phyloP scores from a whole-genome alignment of 331 rosid species.

The Quercus phellos region DNA sequence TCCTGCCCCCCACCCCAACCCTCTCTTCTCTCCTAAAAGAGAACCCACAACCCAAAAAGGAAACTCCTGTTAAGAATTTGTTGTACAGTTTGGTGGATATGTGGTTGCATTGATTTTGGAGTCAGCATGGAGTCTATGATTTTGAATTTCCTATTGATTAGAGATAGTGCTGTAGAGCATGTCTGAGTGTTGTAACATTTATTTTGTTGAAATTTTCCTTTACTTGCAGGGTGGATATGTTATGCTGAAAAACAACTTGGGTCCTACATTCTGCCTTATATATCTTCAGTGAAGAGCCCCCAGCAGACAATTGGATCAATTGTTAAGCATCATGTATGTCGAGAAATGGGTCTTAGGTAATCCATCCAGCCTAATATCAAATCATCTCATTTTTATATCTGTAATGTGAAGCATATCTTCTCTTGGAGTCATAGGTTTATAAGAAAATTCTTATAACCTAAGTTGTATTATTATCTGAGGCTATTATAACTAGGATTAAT shows the following conservation, averaged over 20 bases:
- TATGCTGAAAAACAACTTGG: slow-evolving; percentile 98
- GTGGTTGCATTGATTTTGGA: not conserved
- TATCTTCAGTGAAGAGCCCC: slow-evolving; percentile 90
- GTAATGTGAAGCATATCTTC: not conserved
- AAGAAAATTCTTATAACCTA: not conserved
- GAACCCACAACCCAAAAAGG: too few species aligned
- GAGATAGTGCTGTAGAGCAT: too few species aligned
- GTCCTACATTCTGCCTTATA: slow-evolving; percentile 70
- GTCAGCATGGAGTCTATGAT: not conserved
- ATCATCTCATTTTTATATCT: not conserved
- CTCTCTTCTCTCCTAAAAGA: too few species aligned
- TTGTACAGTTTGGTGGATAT: not conserved
- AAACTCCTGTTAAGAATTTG: not conserved
- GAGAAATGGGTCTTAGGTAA: slow-evolving; percentile 74
- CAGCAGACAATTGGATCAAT: slow-evolving; percentile 86
- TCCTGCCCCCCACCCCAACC: too few species aligned
- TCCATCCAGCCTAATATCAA: slow-evolving; percentile 5
- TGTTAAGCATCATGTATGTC: slow-evolving; percentile 59
- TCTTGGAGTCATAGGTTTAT: not conserved
- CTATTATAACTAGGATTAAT: not conserved
- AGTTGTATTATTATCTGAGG: not conserved
- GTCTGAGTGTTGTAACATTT: not conserved
- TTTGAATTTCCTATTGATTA: not conserved
- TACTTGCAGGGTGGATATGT: slow-evolving; percentile 87
- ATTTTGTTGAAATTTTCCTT: not conserved